phyloP scores from a whole-genome alignment of 768 basidiomycete genomes.

The Punctularia strigosozonata region DNA sequence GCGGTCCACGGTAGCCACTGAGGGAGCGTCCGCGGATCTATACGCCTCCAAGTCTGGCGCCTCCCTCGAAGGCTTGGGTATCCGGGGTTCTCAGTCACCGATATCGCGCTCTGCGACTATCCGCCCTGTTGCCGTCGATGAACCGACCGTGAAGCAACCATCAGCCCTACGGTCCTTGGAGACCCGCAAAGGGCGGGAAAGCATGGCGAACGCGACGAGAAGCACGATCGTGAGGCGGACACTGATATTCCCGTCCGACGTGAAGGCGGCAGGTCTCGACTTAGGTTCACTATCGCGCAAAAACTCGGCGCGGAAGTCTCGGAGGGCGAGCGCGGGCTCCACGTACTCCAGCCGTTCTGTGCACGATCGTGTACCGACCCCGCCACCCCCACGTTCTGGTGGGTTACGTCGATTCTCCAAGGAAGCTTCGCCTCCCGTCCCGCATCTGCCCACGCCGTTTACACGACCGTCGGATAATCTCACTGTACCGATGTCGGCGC shows the following conservation, averaged over 20 bases:
- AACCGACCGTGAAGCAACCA: too few relatives aligned
- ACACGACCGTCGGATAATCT: slow-evolving; percentile 26
- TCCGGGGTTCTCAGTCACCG: too few relatives aligned
- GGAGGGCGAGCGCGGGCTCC: slow-evolving; percentile 46
- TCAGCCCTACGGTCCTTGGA: too few relatives aligned
- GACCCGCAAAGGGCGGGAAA: not conserved
- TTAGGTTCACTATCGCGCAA: slow-evolving; percentile 43
- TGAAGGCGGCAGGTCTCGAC: slow-evolving; percentile 44
- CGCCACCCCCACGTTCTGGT: slow-evolving; percentile 62
- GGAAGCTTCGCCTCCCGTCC: slow-evolving; percentile 59
- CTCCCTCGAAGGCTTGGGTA: too few relatives aligned
- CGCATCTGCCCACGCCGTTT: slow-evolving; percentile 42
- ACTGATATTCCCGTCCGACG: slow-evolving; percentile 66
- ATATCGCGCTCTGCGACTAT: too few relatives aligned
- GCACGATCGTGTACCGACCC: slow-evolving; percentile 74
- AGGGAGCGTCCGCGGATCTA: slow-evolving; percentile 17
- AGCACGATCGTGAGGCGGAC: slow-evolving; percentile 65
- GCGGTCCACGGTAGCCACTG: slow-evolving; percentile 13
- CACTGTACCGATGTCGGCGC: slow-evolving; percentile 22
- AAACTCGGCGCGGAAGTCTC: slow-evolving; percentile 36
- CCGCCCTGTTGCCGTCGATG: too few relatives aligned
- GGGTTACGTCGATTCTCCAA: slow-evolving; percentile 49
- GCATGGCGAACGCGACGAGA: slow-evolving; percentile 2
- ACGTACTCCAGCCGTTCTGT: slow-evolving; percentile 59
- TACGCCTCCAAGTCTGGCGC: too few relatives aligned